Evolutionary conservation across 345 rosid species (phyloP).

Genomic region (Salix viminalis): DNA sequence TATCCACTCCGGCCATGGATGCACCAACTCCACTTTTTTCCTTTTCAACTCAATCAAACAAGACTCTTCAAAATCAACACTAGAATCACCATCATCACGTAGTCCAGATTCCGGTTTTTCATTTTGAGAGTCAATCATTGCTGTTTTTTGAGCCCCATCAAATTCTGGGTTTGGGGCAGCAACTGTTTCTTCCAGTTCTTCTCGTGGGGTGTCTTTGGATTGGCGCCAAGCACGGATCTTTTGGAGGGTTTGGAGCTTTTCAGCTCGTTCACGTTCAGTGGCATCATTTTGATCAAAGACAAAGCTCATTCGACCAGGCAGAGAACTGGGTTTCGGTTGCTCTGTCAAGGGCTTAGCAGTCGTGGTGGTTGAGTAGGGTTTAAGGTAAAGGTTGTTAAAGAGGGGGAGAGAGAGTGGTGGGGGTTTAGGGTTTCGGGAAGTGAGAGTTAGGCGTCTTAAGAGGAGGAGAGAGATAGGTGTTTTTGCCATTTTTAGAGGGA

Average conservation of each 20-base stretch:
- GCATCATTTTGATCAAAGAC: constrained; percentile 91
- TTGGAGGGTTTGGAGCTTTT: constrained; percentile 67
- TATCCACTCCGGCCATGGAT: constrained; percentile 98
- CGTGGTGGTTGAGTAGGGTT: constrained; percentile 25
- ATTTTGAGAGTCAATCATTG: not conserved
- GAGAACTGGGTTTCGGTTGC: constrained; percentile 55
- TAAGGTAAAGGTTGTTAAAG: constrained; percentile 9
- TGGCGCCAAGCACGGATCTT: constrained; percentile 91
- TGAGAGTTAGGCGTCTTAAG: constrained; percentile 36
- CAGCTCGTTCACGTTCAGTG: constrained; percentile 62
- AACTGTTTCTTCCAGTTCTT: constrained; percentile 2
- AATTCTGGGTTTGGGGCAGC: not conserved
- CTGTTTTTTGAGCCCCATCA: constrained; percentile 4
- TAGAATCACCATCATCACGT: not conserved
- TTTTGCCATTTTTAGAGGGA: constrained; percentile 34
- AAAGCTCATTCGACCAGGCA: constrained; percentile 88
- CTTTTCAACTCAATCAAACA: constrained; percentile 16
- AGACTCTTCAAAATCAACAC: not conserved
- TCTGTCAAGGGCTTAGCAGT: constrained; percentile 11
- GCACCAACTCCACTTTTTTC: constrained; percentile 57
- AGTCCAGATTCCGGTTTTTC: not conserved
- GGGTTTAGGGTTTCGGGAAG: constrained; percentile 21
- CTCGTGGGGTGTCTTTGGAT: constrained; percentile 41
- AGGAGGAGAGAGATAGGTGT: constrained; percentile 46
- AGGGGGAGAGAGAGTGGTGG: constrained; percentile 13